phyloP scores from a whole-genome alignment of 2,329 filamentous ascomycete species.

The Neopestalotiopsis rosae region DNA sequence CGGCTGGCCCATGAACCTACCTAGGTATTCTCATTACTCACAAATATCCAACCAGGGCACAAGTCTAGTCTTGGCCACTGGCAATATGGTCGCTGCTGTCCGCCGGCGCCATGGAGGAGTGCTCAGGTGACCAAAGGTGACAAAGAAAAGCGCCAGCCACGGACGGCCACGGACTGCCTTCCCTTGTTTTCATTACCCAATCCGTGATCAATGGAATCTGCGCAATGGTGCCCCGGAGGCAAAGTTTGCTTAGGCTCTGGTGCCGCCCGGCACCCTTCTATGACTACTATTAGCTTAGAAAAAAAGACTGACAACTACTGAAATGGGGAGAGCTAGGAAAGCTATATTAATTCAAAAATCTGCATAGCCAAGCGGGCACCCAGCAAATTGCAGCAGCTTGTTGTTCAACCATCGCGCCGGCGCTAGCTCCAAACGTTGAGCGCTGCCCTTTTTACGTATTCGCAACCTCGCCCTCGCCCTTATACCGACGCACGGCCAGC shows the following conservation, averaged over 20 bases:
- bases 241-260: not conserved
- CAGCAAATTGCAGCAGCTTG: conserved; percentile 5
- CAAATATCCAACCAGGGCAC: conserved; percentile 18
- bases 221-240: conserved; percentile 18
- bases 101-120: conserved; percentile 29
- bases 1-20: not conserved
- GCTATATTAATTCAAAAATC: conserved; percentile 15
- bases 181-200: conserved; percentile 57
- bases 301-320: not conserved
- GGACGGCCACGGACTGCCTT: conserved; percentile 24
- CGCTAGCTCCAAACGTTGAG: conserved; percentile 5
- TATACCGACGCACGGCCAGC: not conserved
- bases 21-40: conserved; percentile 21
- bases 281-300: not conserved
- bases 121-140: conserved; percentile 38
- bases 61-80: conserved; percentile 15
- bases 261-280: not conserved
- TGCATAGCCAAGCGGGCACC: conserved; percentile 8
- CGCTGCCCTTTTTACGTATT: conserved; percentile 15
- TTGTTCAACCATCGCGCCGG: not conserved
- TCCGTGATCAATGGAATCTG: conserved; percentile 37
- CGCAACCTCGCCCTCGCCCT: conserved; percentile 2
- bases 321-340: not conserved
- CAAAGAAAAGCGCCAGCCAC: conserved; percentile 38
- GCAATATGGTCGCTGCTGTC: conserved; percentile 25